Evolutionary conservation across 306 rosid species (phyloP).

Genomic region (Delonix regia): DNA sequence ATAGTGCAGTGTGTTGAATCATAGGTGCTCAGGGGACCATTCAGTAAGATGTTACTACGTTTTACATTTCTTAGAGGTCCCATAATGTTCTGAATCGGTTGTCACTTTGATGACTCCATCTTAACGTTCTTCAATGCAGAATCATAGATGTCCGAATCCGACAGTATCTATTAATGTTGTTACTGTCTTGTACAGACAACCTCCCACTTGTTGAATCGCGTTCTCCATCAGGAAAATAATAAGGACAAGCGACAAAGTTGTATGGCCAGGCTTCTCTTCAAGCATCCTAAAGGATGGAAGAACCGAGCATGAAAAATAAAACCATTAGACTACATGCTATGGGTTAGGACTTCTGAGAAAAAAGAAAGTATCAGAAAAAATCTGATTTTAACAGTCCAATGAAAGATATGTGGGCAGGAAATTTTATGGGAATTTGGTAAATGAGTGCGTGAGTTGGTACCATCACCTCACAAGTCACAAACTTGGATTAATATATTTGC

Average conservation of each 20-base stretch:
- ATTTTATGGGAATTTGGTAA: too few relatives aligned
- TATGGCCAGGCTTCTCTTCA: constrained; percentile 44
- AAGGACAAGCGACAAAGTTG: constrained; percentile 42
- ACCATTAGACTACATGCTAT: background rate
- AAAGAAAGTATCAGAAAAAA: too few relatives aligned
- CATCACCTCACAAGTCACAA: too few relatives aligned
- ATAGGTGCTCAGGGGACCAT: background rate
- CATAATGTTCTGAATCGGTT: constrained; percentile 10
- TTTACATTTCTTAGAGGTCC: constrained; percentile 7
- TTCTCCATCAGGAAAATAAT: background rate
- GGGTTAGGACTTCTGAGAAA: background rate
- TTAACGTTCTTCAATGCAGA: background rate
- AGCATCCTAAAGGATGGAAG: background rate
- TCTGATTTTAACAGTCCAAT: too few relatives aligned
- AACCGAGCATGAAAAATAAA: background rate
- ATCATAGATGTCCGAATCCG: background rate
- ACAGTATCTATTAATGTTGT: background rate
- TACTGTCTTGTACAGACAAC: constrained; percentile 43
- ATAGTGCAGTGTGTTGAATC: background rate
- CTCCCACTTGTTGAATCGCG: constrained; percentile 39
- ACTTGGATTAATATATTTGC: too few relatives aligned
- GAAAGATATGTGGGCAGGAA: too few relatives aligned
- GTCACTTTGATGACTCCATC: background rate
- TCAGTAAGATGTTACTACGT: background rate
- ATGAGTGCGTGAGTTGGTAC: too few relatives aligned